Percentiles rank a stretch among this genome's conserved stretches.
These are phyloP conservation scores for Ilyonectria robusta DNA, from an alignment of 2,329 filamentous ascomycete genomes.

Conservation along the genomic window DNA sequence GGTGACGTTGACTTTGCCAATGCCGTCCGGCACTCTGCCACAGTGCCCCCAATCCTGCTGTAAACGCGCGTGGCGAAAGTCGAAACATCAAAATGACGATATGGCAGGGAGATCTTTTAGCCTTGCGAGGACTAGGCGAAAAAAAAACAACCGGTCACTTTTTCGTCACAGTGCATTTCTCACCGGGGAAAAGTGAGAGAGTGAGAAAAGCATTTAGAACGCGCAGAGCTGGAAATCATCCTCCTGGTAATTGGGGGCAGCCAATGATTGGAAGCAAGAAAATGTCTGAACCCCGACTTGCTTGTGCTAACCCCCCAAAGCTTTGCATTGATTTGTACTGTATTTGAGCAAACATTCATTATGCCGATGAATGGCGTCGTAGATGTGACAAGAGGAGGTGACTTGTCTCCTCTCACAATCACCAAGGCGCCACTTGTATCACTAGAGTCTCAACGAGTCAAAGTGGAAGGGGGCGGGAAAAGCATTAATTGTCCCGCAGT, in stretches of 20 bases:
- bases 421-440: slow-evolving; percentile 13
- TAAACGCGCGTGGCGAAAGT: slow-evolving; percentile 7
- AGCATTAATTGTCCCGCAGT: slow-evolving; percentile 15
- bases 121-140: slow-evolving; percentile 3
- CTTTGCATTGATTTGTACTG: slow-evolving; percentile 1
- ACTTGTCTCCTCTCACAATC: slow-evolving; percentile 22
- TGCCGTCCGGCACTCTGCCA: background rate
- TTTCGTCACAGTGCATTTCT: slow-evolving; percentile 23
- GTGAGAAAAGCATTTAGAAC: background rate
- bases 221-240: background rate
- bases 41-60: background rate
- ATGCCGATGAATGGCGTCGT: slow-evolving; percentile 15
- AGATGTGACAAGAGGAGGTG: slow-evolving; percentile 22
- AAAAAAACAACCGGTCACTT: slow-evolving; percentile 7
- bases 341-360: slow-evolving; percentile 7
- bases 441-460: slow-evolving; percentile 19
- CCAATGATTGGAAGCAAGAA: slow-evolving; percentile 2
- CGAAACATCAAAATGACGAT: slow-evolving; percentile 17
- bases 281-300: slow-evolving; percentile 10
- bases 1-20: slow-evolving; percentile 13
- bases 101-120: slow-evolving; percentile 4
- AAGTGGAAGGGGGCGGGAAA: slow-evolving; percentile 3
- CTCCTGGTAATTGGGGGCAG: background rate
- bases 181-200: background rate
- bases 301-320: background rate